Conservation (phyloP, 305 asterid genomes). For the Fraxinus xanthoxyloides region DNA sequence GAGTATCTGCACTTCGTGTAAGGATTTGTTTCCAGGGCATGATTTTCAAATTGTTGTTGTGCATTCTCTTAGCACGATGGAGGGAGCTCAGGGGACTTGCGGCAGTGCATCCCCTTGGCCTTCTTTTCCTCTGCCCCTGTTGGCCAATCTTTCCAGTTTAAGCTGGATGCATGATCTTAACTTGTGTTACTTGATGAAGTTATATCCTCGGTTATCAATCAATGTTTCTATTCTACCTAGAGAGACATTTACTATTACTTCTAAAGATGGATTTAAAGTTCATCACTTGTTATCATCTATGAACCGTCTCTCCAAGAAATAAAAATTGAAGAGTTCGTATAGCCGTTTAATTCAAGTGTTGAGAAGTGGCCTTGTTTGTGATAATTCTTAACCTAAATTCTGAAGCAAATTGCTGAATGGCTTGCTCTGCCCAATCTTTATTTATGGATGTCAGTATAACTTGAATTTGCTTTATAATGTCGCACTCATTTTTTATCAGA, state of each 20-base stretch:
- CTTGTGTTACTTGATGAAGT: neutral
- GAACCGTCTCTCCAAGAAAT: neutral
- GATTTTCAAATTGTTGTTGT: neutral
- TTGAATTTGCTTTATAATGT: neutral
- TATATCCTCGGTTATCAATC: neutral
- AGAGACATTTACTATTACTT: neutral
- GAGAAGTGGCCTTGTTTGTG: neutral
- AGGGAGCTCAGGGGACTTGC: neutral
- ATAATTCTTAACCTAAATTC: neutral
- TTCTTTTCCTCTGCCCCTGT: neutral
- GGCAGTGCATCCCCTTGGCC: neutral
- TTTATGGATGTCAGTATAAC: neutral
- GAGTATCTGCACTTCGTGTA: neutral
- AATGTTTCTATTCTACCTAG: neutral
- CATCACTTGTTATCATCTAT: neutral
- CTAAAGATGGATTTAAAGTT: neutral
- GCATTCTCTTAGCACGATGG: neutral
- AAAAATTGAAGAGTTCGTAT: neutral
- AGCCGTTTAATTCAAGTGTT: neutral
- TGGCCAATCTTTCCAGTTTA: neutral
- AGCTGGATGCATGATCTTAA: neutral
- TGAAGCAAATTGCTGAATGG: neutral
- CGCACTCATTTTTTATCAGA: neutral
- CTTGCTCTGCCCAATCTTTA: neutral
- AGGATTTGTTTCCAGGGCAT: neutral